A percentile compares a stretch with the other conserved stretches of the same genome.
Conservation (phyloP, 176 grass and related monocot genomes). For the Microstegium vimineum region DNA sequence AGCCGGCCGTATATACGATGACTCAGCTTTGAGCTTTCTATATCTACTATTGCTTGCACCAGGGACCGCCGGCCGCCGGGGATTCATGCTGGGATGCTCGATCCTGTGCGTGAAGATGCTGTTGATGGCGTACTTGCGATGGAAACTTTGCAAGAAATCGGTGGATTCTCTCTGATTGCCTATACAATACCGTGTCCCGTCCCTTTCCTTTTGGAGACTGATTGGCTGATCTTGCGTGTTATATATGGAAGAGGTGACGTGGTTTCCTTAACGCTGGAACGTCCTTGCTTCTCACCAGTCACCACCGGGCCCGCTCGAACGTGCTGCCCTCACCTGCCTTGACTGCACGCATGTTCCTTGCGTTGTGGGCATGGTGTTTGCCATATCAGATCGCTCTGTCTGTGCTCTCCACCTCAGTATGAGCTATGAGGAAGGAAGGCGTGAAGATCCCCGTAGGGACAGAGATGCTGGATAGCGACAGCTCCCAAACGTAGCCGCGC, state of each 20-base stretch:
- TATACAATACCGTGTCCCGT: no score
- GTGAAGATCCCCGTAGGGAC: neutral
- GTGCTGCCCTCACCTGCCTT: neutral
- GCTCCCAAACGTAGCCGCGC: neutral
- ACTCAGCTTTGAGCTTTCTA: no score
- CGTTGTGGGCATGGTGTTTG: neutral
- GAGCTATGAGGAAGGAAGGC: neutral
- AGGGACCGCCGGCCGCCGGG: no score
- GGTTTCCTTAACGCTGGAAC: neutral
- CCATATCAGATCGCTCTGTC: neutral
- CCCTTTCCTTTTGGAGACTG: no score
- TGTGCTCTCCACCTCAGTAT: neutral
- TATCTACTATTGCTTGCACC: no score
- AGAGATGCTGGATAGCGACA: no score
- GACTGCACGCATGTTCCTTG: neutral
- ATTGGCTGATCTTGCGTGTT: conserved; percentile 1
- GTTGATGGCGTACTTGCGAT: no score
- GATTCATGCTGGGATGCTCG: no score
- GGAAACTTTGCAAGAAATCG: neutral
- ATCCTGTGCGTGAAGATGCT: no score
- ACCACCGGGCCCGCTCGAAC: no score
- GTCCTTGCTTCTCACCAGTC: no score
- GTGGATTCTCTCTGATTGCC: neutral
- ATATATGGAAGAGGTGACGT: neutral
- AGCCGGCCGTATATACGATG: no score